Evolutionary conservation across 2,329 filamentous ascomycete genomes (phyloP).

Genomic region (Aspergillus caelatus): DNA sequence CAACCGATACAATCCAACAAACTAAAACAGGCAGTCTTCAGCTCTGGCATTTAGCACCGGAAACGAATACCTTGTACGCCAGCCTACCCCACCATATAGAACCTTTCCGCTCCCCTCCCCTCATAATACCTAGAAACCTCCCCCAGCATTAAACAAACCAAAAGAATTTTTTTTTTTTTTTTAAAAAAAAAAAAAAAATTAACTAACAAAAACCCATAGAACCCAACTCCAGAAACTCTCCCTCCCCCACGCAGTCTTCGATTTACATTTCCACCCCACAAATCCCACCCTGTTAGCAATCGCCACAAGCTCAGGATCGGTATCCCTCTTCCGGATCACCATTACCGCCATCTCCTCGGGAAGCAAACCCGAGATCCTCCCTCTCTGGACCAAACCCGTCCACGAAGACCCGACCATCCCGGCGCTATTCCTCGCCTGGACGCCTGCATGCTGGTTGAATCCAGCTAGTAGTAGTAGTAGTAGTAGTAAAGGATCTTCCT

Average conservation of each 20-base stretch:
- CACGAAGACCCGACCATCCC: conserved; percentile 61
- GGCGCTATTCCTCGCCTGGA: conserved; percentile 74
- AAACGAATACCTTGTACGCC: conserved; percentile 30
- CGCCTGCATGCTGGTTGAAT: conserved; percentile 52
- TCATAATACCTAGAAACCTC: too few relatives aligned
- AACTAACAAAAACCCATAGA: conserved; percentile 41
- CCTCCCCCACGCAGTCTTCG: conserved; percentile 75
- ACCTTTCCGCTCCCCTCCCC: too few relatives aligned
- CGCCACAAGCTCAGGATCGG: conserved; percentile 70
- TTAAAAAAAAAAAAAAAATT: conserved; percentile 20
- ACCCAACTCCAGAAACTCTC: conserved; percentile 60
- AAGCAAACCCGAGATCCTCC: conserved; percentile 30
- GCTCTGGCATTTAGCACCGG: conserved; percentile 59
- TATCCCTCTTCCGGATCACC: conserved; percentile 40
- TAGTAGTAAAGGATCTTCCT: too few relatives aligned
- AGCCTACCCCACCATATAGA: not conserved
- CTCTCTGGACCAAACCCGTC: conserved; percentile 49
- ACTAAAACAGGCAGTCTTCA: conserved; percentile 73
- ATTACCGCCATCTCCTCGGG: not conserved
- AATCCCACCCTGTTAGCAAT: conserved; percentile 65
- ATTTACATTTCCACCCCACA: conserved; percentile 75
- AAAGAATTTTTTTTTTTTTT: too few relatives aligned
- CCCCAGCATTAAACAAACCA: too few relatives aligned
- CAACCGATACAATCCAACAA: conserved; percentile 48
- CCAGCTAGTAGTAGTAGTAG: not conserved